These are phyloP conservation scores for Jaapia argillacea DNA, from an alignment of 768 basidiomycete species.

Conservation along the genomic window DNA sequence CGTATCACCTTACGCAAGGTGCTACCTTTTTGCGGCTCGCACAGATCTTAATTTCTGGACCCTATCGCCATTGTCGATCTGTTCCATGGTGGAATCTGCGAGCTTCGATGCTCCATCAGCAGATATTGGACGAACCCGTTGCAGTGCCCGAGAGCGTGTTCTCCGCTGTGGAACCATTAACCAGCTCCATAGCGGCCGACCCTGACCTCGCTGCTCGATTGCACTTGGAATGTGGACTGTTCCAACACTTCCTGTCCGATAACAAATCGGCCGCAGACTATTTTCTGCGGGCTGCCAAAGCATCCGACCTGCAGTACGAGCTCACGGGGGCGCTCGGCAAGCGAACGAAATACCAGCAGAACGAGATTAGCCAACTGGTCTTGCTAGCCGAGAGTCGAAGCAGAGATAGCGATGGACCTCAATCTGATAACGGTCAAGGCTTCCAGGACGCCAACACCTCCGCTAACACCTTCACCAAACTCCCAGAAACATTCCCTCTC, in stretches of 20 bases:
- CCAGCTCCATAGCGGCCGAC: conserved; percentile 30
- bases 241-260: conserved; percentile 66
- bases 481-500: conserved; percentile 75
- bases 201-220: conserved; percentile 61
- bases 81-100: conserved; percentile 83
- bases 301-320: conserved; percentile 78
- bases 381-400: conserved; percentile 82
- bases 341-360: conserved; percentile 88
- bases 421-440: neutral
- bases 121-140: conserved; percentile 78
- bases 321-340: conserved; percentile 90
- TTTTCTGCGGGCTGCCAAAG: conserved; percentile 70
- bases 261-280: conserved; percentile 70
- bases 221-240: conserved; percentile 65
- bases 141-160: conserved; percentile 35
- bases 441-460: neutral
- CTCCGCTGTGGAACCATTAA: conserved; percentile 31
- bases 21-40: conserved; percentile 70
- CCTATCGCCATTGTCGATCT: conserved; percentile 39
- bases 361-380: conserved; percentile 81
- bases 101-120: conserved; percentile 58
- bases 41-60: conserved; percentile 50
- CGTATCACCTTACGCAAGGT: conserved; percentile 76
- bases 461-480: conserved; percentile 9
- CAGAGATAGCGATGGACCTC: neutral